Conservation (phyloP, 1,139 yeast genomes). For the Saccharomyces hybrid region DNA sequence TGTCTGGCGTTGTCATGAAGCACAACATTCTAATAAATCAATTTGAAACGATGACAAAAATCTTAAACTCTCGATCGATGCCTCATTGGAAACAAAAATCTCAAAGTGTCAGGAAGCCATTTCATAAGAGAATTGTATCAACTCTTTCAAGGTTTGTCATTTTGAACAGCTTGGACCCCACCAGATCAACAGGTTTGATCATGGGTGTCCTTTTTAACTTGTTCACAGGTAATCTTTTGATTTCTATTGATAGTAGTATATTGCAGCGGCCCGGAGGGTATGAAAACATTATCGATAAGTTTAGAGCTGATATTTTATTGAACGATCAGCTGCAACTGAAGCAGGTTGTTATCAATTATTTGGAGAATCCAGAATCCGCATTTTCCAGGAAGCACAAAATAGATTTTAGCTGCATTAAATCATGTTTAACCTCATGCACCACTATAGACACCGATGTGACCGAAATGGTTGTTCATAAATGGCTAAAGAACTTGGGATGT, state of each 20-base stretch:
- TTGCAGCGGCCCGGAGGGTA: conserved; percentile 81
- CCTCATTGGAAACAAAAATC: conserved; percentile 38
- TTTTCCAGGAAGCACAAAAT: conserved; percentile 72
- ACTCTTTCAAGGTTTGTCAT: conserved; percentile 33
- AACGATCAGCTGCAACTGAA: conserved; percentile 89
- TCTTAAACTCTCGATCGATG: conserved; percentile 48
- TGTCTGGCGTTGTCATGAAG: conserved; percentile 87
- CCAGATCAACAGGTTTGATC: conserved; percentile 83
- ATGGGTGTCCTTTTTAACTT: conserved; percentile 74
- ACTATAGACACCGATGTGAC: conserved; percentile 92
- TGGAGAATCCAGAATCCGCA: conserved; percentile 80
- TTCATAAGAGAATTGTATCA: conserved; percentile 18
- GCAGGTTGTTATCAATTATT: conserved; percentile 87
- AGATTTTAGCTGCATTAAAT: conserved; percentile 69
- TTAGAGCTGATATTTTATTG: conserved; percentile 62
- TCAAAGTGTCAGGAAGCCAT: conserved; percentile 34
- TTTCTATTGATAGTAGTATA: conserved; percentile 72
- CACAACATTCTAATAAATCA: conserved; percentile 85
- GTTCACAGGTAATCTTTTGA: conserved; percentile 72
- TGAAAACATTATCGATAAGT: conserved; percentile 69
- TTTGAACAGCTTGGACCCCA: conserved; percentile 72
- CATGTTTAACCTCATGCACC: conserved; percentile 88
- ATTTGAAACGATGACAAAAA: conserved; percentile 65
- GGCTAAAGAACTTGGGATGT: conserved; percentile 87
- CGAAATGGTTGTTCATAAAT: conserved; percentile 82